Evolutionary conservation across 2,329 filamentous ascomycete genomes (phyloP), one percentile per base, ranked within the genome.

Genomic region (Pseudopyricularia cyperi): DNA sequence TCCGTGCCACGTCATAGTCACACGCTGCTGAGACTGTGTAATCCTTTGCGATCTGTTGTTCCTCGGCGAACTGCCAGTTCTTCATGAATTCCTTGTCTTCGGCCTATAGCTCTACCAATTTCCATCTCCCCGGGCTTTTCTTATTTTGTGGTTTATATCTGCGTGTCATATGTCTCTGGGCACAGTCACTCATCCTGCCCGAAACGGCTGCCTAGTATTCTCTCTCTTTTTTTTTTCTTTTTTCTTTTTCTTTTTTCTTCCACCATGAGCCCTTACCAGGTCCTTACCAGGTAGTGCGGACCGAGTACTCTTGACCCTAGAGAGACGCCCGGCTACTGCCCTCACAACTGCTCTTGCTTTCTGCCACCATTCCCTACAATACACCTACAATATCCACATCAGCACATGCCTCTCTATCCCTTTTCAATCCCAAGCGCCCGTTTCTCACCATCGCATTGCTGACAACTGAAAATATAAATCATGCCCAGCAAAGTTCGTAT

Each of bases 261-360:
- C 46, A 22, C 19, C 22, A 26, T 34, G 51, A 19, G 19, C 22
- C 17, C 19, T 24, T 44, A 44, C 9, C 14, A 15, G 4, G 14
- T 14, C 22, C 24, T 12, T 22, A 14, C 19, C n/a, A n/a, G n/a
- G n/a, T n/a, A n/a, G n/a, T n/a, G n/a, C n/a, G n/a, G n/a, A n/a
- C n/a, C 9, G 28, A 30, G 28, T 30, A 9, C 28, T 14, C 42
- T 15, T 15, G 6, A 34, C 19, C 14, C 65, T 58, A 71, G 69
- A 76, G 73, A 76, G 72, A 94, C 94, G 87, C 86, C 86, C 74
- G 69, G 76, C 61, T 91, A 88, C 68, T 94, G 75, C 68, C 73
- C 87, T 53, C 84, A 93, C 75, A 86, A 94, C 69, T 94, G 87
- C 63, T 88, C 94, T 67, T 94, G 94, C 71, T 94, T 95, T 71